These are phyloP conservation scores for Botryotinia globosa DNA, from an alignment of 2,329 filamentous ascomycete species.

Conservation along the genomic window DNA sequence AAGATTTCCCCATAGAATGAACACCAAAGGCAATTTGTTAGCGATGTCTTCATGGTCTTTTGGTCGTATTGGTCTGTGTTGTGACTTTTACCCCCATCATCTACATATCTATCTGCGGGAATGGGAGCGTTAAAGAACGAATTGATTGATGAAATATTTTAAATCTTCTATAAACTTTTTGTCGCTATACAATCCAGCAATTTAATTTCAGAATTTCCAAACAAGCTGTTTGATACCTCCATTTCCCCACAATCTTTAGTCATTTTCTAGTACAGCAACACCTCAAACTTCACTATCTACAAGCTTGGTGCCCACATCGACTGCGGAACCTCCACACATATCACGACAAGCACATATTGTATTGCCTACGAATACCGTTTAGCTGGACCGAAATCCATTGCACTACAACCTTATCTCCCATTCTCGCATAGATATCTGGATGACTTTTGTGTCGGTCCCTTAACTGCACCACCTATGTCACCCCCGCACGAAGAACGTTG, in stretches of 20 bases:
- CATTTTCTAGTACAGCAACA: not conserved
- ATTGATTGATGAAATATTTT: slow-evolving; percentile 8
- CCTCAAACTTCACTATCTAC: not conserved
- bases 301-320: not conserved
- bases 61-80: not conserved
- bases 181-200: slow-evolving; percentile 1
- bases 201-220: not conserved
- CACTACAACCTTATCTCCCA: not conserved
- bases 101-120: slow-evolving; percentile 1
- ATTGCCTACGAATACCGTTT: not conserved
- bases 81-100: not conserved
- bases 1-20: not conserved
- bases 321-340: slow-evolving; percentile 3
- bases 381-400: not conserved
- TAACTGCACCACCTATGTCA: slow-evolving; percentile 35
- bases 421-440: slow-evolving; percentile 15
- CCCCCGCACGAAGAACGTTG: slow-evolving; percentile 31
- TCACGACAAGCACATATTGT: slow-evolving; percentile 1
- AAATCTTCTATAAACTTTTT: not conserved
- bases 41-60: not conserved
- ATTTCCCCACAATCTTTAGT: not conserved
- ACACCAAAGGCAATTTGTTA: not conserved
- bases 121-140: not conserved
- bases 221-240: not conserved
- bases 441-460: slow-evolving; percentile 28